A percentile compares a stretch with the other conserved stretches of the same genome.
Conservation (phyloP, 1,139 yeast species). For the Nadsonia starkeyi-henricii region DNA sequence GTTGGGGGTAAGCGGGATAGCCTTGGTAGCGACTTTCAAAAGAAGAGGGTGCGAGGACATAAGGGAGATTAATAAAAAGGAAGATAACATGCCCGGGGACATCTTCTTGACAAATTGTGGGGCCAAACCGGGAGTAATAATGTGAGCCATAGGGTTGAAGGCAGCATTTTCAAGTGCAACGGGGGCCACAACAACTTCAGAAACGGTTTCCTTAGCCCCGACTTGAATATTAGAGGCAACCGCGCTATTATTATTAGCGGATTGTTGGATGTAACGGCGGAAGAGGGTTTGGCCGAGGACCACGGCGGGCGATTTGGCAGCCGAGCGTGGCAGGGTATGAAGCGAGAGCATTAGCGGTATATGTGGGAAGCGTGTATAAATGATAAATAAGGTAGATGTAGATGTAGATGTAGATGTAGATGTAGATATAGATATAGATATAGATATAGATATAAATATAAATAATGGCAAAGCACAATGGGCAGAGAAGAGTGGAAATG, state of each 20-base stretch:
- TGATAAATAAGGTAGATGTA: background rate
- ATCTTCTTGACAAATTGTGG: conserved; percentile 15
- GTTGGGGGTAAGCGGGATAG: conserved; percentile 41
- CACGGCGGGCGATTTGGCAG: background rate
- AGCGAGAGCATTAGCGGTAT: background rate
- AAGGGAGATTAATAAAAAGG: conserved; percentile 20
- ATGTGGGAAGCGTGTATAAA: background rate
- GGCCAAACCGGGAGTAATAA: conserved; percentile 8
- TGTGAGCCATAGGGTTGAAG: background rate
- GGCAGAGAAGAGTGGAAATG: no score
- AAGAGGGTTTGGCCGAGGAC: background rate
- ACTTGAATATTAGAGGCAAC: background rate
- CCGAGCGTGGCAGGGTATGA: background rate
- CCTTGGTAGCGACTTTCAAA: conserved; percentile 20
- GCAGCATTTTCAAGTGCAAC: no score
- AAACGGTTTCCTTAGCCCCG: background rate
- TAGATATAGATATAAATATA: no score
- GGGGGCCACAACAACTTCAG: background rate
- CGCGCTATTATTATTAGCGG: background rate
- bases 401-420: no score
- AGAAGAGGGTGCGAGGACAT: conserved; percentile 23
- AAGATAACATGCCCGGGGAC: conserved; percentile 13
- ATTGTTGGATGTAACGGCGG: background rate
- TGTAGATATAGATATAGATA: no score
- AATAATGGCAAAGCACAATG: no score